Conservation (phyloP, 2,329 filamentous ascomycete genomes). For the Talaromyces sp. region DNA sequence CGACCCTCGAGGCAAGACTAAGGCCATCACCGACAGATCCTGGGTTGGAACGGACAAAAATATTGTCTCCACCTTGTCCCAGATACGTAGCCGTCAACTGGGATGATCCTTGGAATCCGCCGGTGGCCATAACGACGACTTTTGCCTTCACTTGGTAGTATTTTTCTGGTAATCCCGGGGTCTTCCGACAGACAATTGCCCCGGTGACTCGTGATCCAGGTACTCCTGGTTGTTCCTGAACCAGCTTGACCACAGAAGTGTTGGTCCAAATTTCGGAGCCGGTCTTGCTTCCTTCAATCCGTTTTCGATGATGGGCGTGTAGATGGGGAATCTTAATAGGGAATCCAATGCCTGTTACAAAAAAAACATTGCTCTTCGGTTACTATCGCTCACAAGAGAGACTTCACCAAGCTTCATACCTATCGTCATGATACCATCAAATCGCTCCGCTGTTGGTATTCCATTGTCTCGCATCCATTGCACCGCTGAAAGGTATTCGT, state of each 20-base stretch:
- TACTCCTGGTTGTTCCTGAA: slow-evolving; percentile 23
- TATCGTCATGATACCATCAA: slow-evolving; percentile 34
- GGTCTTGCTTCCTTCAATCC: slow-evolving; percentile 20
- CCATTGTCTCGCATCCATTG: slow-evolving; percentile 34
- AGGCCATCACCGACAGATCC: slow-evolving; percentile 32
- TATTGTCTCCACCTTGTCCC: slow-evolving; percentile 28
- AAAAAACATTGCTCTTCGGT: no score
- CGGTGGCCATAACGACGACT: slow-evolving; percentile 28
- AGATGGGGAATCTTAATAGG: slow-evolving; percentile 29
- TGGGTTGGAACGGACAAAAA: slow-evolving; percentile 30
- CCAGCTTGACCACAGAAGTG: slow-evolving; percentile 25
- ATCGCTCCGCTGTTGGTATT: slow-evolving; percentile 26
- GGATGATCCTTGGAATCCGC: slow-evolving; percentile 29
- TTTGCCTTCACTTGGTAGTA: slow-evolving; percentile 24
- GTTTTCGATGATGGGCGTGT: slow-evolving; percentile 20
- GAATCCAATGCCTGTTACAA: slow-evolving; percentile 28
- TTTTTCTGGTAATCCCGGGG: background rate
- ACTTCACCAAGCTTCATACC: slow-evolving; percentile 10
- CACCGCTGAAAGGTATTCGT: slow-evolving; percentile 30
- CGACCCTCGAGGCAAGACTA: slow-evolving; percentile 22
- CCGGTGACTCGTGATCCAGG: slow-evolving; percentile 26
- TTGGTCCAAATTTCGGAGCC: slow-evolving; percentile 24
- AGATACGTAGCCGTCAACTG: slow-evolving; percentile 24
- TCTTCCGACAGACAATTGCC: slow-evolving; percentile 21
- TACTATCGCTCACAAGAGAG: background rate